phyloP scores from a whole-genome alignment of 2,329 filamentous ascomycete species.

The Aureobasidium lini region DNA sequence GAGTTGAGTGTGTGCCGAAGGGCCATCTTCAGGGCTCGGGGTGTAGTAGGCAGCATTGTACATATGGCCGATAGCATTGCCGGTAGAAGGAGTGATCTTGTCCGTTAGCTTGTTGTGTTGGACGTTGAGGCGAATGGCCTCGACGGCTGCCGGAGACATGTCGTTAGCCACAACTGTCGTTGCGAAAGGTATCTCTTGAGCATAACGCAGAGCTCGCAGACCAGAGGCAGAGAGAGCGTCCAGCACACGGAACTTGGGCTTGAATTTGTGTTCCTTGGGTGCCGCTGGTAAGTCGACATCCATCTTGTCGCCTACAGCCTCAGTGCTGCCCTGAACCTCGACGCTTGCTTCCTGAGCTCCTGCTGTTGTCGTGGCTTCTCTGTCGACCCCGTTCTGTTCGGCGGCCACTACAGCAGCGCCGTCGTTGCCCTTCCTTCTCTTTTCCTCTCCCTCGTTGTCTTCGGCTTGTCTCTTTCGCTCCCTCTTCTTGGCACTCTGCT shows the following conservation, averaged over 20 bases:
- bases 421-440: slow-evolving; percentile 27
- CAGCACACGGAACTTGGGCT: slow-evolving; percentile 66
- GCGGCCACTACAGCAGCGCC: slow-evolving; percentile 9
- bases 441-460: slow-evolving; percentile 28
- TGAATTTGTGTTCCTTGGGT: slow-evolving; percentile 19
- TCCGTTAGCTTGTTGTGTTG: slow-evolving; percentile 68
- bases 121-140: slow-evolving; percentile 74
- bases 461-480: slow-evolving; percentile 26
- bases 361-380: slow-evolving; percentile 12
- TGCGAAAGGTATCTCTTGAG: slow-evolving; percentile 77
- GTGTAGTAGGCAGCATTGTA: slow-evolving; percentile 47
- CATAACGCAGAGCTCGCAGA: slow-evolving; percentile 82
- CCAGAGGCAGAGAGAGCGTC: slow-evolving; percentile 94
- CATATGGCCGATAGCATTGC: slow-evolving; percentile 88
- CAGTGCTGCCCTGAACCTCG: background rate
- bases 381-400: slow-evolving; percentile 17
- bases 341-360: background rate
- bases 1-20: slow-evolving; percentile 30
- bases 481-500: slow-evolving; percentile 5
- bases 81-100: slow-evolving; percentile 64
- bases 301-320: background rate
- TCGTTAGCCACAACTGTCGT: slow-evolving; percentile 65
- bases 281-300: background rate
- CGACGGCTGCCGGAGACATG: slow-evolving; percentile 48
- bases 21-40: slow-evolving; percentile 19